Evolutionary conservation across 2,329 filamentous ascomycete species (phyloP).

Genomic region (Stachybotrys chlorohalonatus): DNA sequence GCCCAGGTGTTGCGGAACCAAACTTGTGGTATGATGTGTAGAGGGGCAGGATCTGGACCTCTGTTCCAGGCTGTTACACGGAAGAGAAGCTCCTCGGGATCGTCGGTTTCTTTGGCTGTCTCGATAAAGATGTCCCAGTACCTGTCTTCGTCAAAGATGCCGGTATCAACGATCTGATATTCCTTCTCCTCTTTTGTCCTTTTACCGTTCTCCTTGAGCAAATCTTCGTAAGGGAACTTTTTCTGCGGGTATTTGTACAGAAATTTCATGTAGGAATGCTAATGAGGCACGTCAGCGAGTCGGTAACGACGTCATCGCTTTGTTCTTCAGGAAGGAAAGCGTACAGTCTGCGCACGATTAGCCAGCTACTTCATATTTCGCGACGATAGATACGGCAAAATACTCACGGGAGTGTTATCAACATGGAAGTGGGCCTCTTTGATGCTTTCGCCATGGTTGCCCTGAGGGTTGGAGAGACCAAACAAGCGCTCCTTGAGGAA

Average conservation of each 20-base stretch:
- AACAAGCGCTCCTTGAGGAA: slow-evolving; percentile 94
- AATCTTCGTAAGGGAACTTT: slow-evolving; percentile 83
- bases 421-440: slow-evolving; percentile 96
- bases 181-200: slow-evolving; percentile 71
- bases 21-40: slow-evolving; percentile 89
- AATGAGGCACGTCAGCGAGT: slow-evolving; percentile 10
- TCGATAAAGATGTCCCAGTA: slow-evolving; percentile 99
- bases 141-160: slow-evolving; percentile 74
- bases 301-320: neutral
- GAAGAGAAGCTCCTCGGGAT: slow-evolving; percentile 86
- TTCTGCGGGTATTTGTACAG: slow-evolving; percentile 95
- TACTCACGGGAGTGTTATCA: slow-evolving; percentile 72
- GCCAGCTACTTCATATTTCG: slow-evolving; percentile 13
- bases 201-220: slow-evolving; percentile 74
- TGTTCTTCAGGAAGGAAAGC: slow-evolving; percentile 1
- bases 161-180: slow-evolving; percentile 88
- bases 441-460: slow-evolving; percentile 93
- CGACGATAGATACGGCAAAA: neutral
- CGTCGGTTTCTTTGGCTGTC: slow-evolving; percentile 86
- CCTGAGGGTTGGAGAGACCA: slow-evolving; percentile 89
- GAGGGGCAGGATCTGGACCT: slow-evolving; percentile 77
- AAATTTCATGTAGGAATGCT: slow-evolving; percentile 99
- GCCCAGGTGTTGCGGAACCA: slow-evolving; percentile 98
- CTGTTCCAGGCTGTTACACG: slow-evolving; percentile 95
- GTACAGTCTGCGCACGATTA: slow-evolving; percentile 31